These are phyloP conservation scores for Boletellus deceptivus DNA, from an alignment of 1,284 basidiomycete genomes.

Conservation along the genomic window DNA sequence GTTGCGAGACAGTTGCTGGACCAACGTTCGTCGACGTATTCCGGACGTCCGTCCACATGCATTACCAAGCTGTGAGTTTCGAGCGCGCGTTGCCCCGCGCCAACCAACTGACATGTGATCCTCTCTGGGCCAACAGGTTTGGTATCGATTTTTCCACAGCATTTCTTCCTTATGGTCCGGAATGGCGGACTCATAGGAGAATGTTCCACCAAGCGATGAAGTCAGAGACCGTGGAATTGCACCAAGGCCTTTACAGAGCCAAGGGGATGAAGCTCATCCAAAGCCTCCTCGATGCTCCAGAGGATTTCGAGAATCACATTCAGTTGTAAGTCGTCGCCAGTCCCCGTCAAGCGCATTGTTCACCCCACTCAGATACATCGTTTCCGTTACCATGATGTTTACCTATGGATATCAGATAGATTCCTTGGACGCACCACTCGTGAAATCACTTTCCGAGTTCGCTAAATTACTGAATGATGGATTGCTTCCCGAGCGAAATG, in stretches of 20 bases:
- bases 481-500: conserved; percentile 28
- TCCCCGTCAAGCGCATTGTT: background rate
- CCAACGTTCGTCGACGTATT: conserved; percentile 31
- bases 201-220: conserved; percentile 33
- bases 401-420: conserved; percentile 32
- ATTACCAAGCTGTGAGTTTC: conserved; percentile 25
- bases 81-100: no score
- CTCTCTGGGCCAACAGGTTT: conserved; percentile 18
- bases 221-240: conserved; percentile 13
- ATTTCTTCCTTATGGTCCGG: conserved; percentile 30
- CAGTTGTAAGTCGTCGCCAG: conserved; percentile 18
- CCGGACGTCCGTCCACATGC: conserved; percentile 26
- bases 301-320: conserved; percentile 24
- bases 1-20: conserved; percentile 31
- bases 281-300: conserved; percentile 23
- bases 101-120: background rate
- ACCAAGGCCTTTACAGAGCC: conserved; percentile 22
- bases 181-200: conserved; percentile 30
- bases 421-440: conserved; percentile 29
- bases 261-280: conserved; percentile 22
- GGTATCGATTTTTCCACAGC: conserved; percentile 33
- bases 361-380: conserved; percentile 23
- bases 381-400: conserved; percentile 31
- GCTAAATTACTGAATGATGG: conserved; percentile 24
- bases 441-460: conserved; percentile 26